phyloP scores from a whole-genome alignment of 108 stramenopile genomes.

The Discostella pseudostelligera region DNA sequence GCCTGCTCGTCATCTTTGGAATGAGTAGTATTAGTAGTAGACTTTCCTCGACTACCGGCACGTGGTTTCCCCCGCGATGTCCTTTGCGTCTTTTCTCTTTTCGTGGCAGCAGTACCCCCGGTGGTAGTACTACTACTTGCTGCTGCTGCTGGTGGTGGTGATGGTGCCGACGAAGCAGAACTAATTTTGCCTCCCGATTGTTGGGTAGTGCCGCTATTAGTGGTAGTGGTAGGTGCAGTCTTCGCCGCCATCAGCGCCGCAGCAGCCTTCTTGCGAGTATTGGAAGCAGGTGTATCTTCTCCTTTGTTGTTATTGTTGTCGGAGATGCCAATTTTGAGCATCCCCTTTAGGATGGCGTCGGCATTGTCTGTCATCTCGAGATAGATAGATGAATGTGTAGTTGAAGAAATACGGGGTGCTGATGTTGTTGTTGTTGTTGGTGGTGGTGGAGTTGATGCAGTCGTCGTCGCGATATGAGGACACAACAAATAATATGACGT shows the following conservation, averaged over 20 bases:
- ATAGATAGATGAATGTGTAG: too few relatives aligned
- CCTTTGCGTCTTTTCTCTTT: background rate
- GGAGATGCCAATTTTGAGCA: slow-evolving; percentile 16
- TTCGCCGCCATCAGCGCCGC: too few relatives aligned
- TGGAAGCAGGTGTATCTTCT: too few relatives aligned
- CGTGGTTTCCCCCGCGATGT: slow-evolving; percentile 10
- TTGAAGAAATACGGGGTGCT: too few relatives aligned
- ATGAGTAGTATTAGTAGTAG: background rate
- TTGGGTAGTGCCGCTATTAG: background rate
- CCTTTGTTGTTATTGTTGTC: slow-evolving; percentile 2
- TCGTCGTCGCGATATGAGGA: too few relatives aligned
- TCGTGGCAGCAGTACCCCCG: background rate
- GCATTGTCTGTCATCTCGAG: background rate
- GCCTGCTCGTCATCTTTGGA: background rate
- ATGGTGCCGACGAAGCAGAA: background rate
- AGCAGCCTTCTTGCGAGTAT: too few relatives aligned
- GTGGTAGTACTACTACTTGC: background rate
- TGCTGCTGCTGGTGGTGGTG: background rate
- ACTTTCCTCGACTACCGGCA: background rate
- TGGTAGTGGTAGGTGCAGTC: background rate
- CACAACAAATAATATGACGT: too few relatives aligned
- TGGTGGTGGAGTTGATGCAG: too few relatives aligned
- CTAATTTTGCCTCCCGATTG: background rate
- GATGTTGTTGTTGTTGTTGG: too few relatives aligned
- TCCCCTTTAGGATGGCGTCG: slow-evolving; percentile 25